phyloP scores from a whole-genome alignment of 2,329 filamentous ascomycete species.

The Ceratocystis lukuohia region DNA sequence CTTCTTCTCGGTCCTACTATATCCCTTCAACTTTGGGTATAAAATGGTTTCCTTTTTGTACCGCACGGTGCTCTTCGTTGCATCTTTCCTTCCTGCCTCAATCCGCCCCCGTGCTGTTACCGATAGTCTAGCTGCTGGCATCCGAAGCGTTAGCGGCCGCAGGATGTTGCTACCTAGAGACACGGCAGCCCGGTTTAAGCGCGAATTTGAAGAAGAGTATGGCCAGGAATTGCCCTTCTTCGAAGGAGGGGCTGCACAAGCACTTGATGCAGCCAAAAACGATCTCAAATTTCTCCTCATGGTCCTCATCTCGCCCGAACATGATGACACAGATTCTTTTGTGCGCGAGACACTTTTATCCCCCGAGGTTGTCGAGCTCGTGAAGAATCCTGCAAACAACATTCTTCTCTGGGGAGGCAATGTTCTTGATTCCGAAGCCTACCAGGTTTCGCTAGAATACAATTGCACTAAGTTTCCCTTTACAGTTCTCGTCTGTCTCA shows the following conservation, averaged over 20 bases:
- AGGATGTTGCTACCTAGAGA: constrained; percentile 72
- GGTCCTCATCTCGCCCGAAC: constrained; percentile 76
- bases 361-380: constrained; percentile 56
- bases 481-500: constrained; percentile 72
- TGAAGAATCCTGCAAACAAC: constrained; percentile 63
- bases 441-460: constrained; percentile 78
- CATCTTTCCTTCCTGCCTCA: constrained; percentile 64
- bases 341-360: constrained; percentile 69
- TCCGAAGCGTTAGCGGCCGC: constrained; percentile 52
- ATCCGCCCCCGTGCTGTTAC: constrained; percentile 43
- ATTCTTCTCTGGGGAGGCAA: constrained; percentile 87
- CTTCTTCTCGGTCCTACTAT: constrained; percentile 43
- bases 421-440: constrained; percentile 84
- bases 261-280: constrained; percentile 76
- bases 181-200: constrained; percentile 73
- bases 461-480: constrained; percentile 90
- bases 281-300: constrained; percentile 88
- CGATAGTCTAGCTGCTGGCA: constrained; percentile 38
- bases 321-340: constrained; percentile 80
- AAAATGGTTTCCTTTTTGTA: constrained; percentile 55
- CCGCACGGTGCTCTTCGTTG: constrained; percentile 60
- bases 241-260: constrained; percentile 83
- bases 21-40: constrained; percentile 69
- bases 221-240: constrained; percentile 62
- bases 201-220: constrained; percentile 92